Conservation (phyloP, 2,329 filamentous ascomycete genomes). For the Alternaria sp. region DNA sequence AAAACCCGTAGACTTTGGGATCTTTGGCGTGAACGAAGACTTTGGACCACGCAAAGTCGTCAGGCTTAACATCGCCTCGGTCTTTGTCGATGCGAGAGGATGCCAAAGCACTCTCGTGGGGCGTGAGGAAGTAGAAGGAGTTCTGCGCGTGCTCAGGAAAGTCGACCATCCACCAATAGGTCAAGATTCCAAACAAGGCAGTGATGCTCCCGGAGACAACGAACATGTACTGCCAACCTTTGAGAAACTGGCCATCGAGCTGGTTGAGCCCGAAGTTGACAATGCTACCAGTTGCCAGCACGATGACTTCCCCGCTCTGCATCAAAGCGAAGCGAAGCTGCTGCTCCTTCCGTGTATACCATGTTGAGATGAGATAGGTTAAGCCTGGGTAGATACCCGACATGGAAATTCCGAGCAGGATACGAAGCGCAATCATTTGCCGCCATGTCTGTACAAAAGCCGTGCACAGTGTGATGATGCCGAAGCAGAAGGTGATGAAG, state of each 20-base stretch:
- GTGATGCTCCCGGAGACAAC: constrained; percentile 71
- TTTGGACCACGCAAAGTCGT: constrained; percentile 64
- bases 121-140: constrained; percentile 66
- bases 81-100: constrained; percentile 67
- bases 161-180: constrained; percentile 76
- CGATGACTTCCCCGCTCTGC: constrained; percentile 70
- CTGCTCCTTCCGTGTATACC: constrained; percentile 71
- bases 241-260: constrained; percentile 64
- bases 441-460: constrained; percentile 73
- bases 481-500: constrained; percentile 67
- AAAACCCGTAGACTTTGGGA: constrained; percentile 70
- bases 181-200: constrained; percentile 64
- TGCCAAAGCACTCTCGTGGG: constrained; percentile 65
- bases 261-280: constrained; percentile 75
- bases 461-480: constrained; percentile 71
- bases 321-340: constrained; percentile 71
- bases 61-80: constrained; percentile 66
- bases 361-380: constrained; percentile 67
- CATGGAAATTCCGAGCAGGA: constrained; percentile 72
- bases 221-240: constrained; percentile 67
- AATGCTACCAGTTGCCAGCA: constrained; percentile 71
- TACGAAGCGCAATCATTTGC: constrained; percentile 72
- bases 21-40: constrained; percentile 67
- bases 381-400: constrained; percentile 54
- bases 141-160: constrained; percentile 69